Conservation (phyloP, 805 yeast species). For the Ogataea paraovalis region DNA sequence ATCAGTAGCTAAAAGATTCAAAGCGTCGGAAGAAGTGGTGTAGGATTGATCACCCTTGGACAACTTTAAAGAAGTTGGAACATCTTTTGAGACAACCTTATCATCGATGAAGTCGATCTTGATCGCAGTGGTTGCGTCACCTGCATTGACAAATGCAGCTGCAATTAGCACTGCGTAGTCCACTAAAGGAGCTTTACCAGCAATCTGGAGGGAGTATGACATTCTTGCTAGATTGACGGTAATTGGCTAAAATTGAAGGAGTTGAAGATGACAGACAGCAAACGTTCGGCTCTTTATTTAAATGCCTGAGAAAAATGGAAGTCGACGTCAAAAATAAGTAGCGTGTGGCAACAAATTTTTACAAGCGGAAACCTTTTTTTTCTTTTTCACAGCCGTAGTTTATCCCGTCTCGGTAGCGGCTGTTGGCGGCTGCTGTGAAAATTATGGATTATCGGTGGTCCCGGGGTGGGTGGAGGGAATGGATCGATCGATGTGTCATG, state of each 20-base stretch:
- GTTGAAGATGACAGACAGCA: not conserved
- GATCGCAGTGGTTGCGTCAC: conserved; percentile 41
- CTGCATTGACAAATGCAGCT: conserved; percentile 63
- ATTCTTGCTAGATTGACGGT: not conserved
- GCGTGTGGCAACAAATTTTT: not conserved
- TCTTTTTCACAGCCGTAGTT: too few species aligned
- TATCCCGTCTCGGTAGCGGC: too few species aligned
- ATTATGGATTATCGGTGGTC: too few species aligned
- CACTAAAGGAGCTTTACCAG: conserved; percentile 81
- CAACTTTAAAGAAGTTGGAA: conserved; percentile 40
- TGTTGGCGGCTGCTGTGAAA: too few species aligned
- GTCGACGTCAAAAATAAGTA: not conserved
- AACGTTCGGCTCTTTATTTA: not conserved
- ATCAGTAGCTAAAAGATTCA: conserved; percentile 46
- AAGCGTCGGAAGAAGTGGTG: conserved; percentile 40
- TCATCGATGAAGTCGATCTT: conserved; percentile 69
- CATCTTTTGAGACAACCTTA: conserved; percentile 48
- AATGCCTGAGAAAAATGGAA: not conserved
- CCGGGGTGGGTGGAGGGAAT: too few species aligned
- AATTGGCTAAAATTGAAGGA: not conserved
- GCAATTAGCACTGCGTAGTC: conserved; percentile 80
- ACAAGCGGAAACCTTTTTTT: too few species aligned
- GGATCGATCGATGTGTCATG: too few species aligned
- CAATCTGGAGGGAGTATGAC: conserved; percentile 56
- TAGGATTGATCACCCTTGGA: conserved; percentile 40